Base-by-base conservation (phyloP, 805 yeast genomes). In the Wickerhamiella brachini region DNA sequence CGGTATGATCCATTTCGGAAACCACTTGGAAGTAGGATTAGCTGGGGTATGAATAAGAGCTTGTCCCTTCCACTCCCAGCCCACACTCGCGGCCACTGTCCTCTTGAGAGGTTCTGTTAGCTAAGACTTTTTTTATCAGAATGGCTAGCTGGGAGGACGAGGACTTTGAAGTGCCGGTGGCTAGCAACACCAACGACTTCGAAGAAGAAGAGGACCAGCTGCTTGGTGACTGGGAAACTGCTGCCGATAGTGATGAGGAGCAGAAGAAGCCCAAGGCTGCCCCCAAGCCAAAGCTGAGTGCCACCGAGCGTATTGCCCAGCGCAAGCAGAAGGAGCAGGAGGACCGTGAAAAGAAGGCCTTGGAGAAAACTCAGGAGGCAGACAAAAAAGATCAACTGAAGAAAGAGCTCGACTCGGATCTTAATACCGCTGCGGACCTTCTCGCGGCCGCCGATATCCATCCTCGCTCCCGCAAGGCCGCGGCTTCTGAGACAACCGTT, bases 371-470 rank as follows among this genome's bases (percentile, higher is more conserved):
- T 54, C 71, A 71, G 17, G 76, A 84, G 42, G 81, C 90, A n/a
- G 76, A 86, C 62, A 77, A 72, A 59, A 88, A 83, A 62, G 67
- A 88, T 67, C 73, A 85, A 68, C 81, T 74, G 62, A 73, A 83
- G 65, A 95, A 93, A 20, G 95, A 90, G 68, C 62, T 86, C 53
- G 81, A 79, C 47, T 77, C 95, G 24, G 98, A 90, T 70, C 73
- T 90, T 66, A 86, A 85, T 67, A 86, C 85, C 64, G 97, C 98
- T 29, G 90, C 95, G 8, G 95, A 85, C 60, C 72, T 90, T 59
- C 87, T 90, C 64, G 95, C 88, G 29, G 95, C 88, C 31, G 64
- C 65, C 20, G 66, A 64, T 49, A 57, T 64, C 45, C 69, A 66
- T 54, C 69, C 69, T 24, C 57, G 67, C 39, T 49, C 71, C 73